Base-by-base conservation (phyloP, 306 rosid species). In the Prosopis cineraria region DNA sequence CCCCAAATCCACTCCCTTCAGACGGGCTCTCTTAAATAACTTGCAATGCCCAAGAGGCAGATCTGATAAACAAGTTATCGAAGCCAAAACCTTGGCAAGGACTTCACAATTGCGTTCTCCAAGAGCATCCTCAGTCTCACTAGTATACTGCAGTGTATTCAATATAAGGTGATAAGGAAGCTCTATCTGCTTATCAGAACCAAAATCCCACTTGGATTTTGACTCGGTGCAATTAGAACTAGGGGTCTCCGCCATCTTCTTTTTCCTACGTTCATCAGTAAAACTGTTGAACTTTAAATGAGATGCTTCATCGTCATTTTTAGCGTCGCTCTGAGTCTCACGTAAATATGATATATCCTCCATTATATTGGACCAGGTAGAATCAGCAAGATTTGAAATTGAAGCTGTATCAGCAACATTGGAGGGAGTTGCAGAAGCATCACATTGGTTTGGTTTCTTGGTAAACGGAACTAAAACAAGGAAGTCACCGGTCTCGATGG, bases 321-420 rank as follows among this genome's bases (percentile, higher is more conserved):
- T 65, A 17, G 70, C 30, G 13, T 52, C 72, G 39, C 3, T 31
- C 24, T 79, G 88, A 10, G 75, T 17, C 10, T 77, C 84, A 3
- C 80, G 77, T 59, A 94, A 83, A 73, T 64, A 78, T 8, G 97
- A 85, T 56, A 95, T 83, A 64, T 92, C 97, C 41, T 90, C 89
- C 85, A 85, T 86, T 88, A 95, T 91, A 58, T 85, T 84, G 3
- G 87, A 80, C 98, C 98, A 95, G 0, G 85, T 86, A 8, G 90
- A 83, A 69, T 87, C 88, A 4, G 98, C 89, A 60, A 95, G 79
- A 63, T 74, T 81, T 7, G 88, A 85, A 19, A 76, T 73, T 13
- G 91, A 77, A 80, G 80, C 84, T 19, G 48, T 43, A 65, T 56
- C 62, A 20, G 85, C 14, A 65, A 41, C 77, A 70, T 53, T 77